These are phyloP conservation scores for Lentinula novae-zelandiae DNA, from an alignment of 1,284 basidiomycete species.

Conservation along the genomic window DNA sequence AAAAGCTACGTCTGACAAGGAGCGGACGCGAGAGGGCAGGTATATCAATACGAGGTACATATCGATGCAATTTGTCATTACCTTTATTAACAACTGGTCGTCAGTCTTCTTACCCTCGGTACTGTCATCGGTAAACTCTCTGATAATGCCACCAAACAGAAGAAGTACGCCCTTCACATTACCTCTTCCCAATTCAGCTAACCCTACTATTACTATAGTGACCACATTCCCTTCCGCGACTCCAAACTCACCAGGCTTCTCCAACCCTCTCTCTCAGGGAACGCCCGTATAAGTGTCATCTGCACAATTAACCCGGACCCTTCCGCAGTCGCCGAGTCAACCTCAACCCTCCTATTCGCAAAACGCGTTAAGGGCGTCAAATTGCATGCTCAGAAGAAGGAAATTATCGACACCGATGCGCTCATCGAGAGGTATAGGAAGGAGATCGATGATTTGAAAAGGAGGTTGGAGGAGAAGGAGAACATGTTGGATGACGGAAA, in stretches of 20 bases:
- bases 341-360: conserved; percentile 86
- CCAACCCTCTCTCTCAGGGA: conserved; percentile 91
- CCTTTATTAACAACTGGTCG: conserved; percentile 3
- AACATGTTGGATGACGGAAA: neutral
- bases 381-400: conserved; percentile 88
- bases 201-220: conserved; percentile 34
- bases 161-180: conserved; percentile 42
- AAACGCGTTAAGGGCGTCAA: conserved; percentile 82
- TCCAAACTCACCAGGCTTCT: conserved; percentile 93
- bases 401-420: conserved; percentile 90
- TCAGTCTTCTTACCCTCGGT: conserved; percentile 83
- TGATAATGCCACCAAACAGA: conserved; percentile 79
- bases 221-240: conserved; percentile 94
- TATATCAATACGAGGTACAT: conserved; percentile 86
- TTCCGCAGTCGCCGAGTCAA: conserved; percentile 73
- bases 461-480: conserved; percentile 65
- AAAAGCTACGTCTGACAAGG: conserved; percentile 91
- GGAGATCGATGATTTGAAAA: conserved; percentile 85
- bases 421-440: conserved; percentile 88
- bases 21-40: conserved; percentile 87
- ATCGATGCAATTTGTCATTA: neutral
- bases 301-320: conserved; percentile 90
- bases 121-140: conserved; percentile 87
- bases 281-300: conserved; percentile 94
- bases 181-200: neutral